Evolutionary conservation across 2,329 filamentous ascomycete species (phyloP), one percentile per base, ranked within the genome.

Genomic region (Penicillium nordicum): DNA sequence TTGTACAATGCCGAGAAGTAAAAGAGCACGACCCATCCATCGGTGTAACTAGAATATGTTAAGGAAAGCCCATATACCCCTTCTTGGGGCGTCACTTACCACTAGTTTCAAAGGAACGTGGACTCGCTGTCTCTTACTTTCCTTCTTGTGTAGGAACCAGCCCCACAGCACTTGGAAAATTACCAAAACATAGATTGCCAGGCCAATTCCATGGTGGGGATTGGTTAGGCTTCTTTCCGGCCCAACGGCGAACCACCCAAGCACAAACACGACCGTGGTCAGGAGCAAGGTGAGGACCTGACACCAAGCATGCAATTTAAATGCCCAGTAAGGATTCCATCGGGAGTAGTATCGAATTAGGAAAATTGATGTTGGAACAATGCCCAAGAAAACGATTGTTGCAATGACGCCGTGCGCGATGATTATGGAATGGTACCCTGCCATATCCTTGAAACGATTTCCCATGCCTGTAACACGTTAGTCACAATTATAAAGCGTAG

Each of bases 1-100:
- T 71, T 99, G 94, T 4, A 87, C 83, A 62, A 97, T 86, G 0
- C 90, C 94, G 4, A 99, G 79, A 18, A 97, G 75, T 3, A 89
- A 88, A 65, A 93, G 85, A 0, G 84, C 78, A 55, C 92, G 82
- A 18, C 94, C 94, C 18, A 89, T 76, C 91, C 94, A 97, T 70
- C 92, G 89, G 76, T 99, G 94, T 41, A 97, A 74, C 81, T 89
- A 80, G 37, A 80, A 80, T 81, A 78, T 7, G 79, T 66, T 54
- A 70, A 70, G 62, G 42, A 43, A 5, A 30, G 16, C 18, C 12
- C 30, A 16, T 12, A 16, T 16, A 30, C n/a, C 6, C 3, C 16
- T 38, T 34, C 21, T 46, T 18, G 23, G 45, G 32, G 30, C 2
- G 34, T 44, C 12, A 18, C 36, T 65, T 73, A 84, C 80, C 75